Percentiles rank a stretch among this genome's conserved stretches.
Conservation (phyloP, 441 rosid species). For the Mallotus repandus region DNA sequence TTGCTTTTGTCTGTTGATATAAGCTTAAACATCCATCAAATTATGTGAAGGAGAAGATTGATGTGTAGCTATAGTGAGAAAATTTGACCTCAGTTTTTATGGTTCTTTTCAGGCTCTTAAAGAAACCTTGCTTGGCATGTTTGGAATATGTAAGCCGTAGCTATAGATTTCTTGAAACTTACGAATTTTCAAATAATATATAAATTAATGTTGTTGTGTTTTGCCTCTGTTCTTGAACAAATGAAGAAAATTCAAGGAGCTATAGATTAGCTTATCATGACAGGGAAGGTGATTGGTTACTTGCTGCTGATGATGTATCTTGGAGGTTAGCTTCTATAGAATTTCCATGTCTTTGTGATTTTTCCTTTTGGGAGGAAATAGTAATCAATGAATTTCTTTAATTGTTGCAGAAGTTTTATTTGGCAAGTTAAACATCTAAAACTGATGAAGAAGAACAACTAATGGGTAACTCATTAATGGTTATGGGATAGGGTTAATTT, state of each 20-base stretch:
- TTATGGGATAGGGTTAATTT: background rate
- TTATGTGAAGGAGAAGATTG: slow-evolving; percentile 71
- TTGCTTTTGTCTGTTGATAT: too few species aligned
- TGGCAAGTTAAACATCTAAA: slow-evolving; percentile 33
- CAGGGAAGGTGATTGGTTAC: slow-evolving; percentile 52
- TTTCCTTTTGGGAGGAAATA: background rate
- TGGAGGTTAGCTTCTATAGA: slow-evolving; percentile 42
- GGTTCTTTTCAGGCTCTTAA: slow-evolving; percentile 46
- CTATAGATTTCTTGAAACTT: too few species aligned
- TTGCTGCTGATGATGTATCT: slow-evolving; percentile 41
- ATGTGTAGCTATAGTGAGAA: slow-evolving; percentile 61
- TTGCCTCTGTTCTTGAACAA: slow-evolving; percentile 24
- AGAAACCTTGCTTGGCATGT: slow-evolving; percentile 50
- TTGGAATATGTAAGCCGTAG: slow-evolving; percentile 37
- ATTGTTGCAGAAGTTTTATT: slow-evolving; percentile 31
- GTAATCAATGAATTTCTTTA: background rate
- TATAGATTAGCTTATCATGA: slow-evolving; percentile 48
- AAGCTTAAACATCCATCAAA: too few species aligned
- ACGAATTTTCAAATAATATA: too few species aligned
- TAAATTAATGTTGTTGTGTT: background rate
- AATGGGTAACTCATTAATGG: background rate
- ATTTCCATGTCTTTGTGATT: background rate
- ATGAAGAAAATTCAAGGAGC: slow-evolving; percentile 31
- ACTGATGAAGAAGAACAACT: slow-evolving; percentile 28
- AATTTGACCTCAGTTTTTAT: too few species aligned